Percentiles rank a stretch among this genome's conserved stretches.
phyloP scores from a whole-genome alignment of 208 protist species.

The Leishmania tarentolae region DNA sequence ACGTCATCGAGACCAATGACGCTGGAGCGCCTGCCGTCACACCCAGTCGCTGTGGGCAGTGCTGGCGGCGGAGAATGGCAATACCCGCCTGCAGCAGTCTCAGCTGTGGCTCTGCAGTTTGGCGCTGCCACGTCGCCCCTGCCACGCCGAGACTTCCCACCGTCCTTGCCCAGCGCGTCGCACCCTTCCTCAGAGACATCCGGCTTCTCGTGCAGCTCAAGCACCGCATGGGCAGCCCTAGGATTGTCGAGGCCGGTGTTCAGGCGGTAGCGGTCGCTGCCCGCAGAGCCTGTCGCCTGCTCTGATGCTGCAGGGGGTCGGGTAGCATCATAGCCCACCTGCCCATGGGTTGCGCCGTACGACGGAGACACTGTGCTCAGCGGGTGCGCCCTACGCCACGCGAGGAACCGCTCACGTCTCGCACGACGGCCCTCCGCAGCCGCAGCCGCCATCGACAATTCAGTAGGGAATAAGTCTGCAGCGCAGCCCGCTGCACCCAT shows the following conservation, averaged over 20 bases:
- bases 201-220: constrained; percentile 33
- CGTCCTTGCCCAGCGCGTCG: background rate
- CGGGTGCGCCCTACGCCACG: constrained; percentile 53
- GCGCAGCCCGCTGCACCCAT: background rate
- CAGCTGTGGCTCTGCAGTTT: background rate
- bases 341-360: background rate
- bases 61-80: background rate
- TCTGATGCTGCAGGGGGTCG: background rate
- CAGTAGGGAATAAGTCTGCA: background rate
- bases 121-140: background rate
- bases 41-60: background rate
- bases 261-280: constrained; percentile 44
- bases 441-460: constrained; percentile 4
- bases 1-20: constrained; percentile 19
- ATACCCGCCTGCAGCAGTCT: background rate
- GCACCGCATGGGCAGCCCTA: constrained; percentile 22
- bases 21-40: constrained; percentile 2
- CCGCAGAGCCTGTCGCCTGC: background rate
- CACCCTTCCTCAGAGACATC: background rate
- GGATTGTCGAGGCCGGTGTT: constrained; percentile 78
- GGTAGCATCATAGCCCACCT: background rate
- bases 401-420: constrained; percentile 56
- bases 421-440: constrained; percentile 21
- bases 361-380: constrained; percentile 11
- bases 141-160: background rate